phyloP scores from a whole-genome alignment of 768 basidiomycete genomes.

The Pleurotus salmoneostramineus region DNA sequence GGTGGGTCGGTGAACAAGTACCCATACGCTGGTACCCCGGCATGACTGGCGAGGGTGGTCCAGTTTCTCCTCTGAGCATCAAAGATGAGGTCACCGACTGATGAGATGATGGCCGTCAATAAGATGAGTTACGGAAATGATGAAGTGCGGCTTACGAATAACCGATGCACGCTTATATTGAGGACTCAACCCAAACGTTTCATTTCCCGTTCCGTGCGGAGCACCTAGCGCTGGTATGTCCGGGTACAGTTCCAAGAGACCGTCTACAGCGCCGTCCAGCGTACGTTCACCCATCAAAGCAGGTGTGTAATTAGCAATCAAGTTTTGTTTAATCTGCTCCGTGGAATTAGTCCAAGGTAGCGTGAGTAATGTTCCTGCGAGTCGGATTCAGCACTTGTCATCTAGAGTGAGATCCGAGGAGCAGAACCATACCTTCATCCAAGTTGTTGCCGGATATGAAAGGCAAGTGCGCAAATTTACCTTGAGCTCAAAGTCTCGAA shows the following conservation, averaged over 20 bases:
- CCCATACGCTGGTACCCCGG: conserved; percentile 27
- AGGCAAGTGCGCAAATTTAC: conserved; percentile 28
- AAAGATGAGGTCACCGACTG: conserved; percentile 30
- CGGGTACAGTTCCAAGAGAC: conserved; percentile 35
- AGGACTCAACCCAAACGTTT: conserved; percentile 37
- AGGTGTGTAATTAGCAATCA: conserved; percentile 21
- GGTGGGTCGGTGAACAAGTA: conserved; percentile 35
- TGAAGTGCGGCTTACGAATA: conserved; percentile 13
- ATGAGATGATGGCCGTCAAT: background rate
- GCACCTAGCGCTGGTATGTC: conserved; percentile 36
- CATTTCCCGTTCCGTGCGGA: conserved; percentile 39
- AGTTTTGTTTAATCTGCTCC: conserved; percentile 12
- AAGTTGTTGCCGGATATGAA: conserved; percentile 41
- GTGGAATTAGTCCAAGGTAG: conserved; percentile 18
- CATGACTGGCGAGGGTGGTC: conserved; percentile 26
- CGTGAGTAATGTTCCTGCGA: conserved; percentile 28
- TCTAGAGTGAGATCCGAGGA: background rate
- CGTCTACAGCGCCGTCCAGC: conserved; percentile 14
- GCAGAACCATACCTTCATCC: conserved; percentile 38
- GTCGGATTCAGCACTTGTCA: too few relatives aligned
- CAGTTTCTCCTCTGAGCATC: conserved; percentile 28
- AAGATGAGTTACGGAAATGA: background rate
- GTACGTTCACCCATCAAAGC: conserved; percentile 16
- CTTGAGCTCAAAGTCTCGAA: conserved; percentile 24
- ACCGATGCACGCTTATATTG: conserved; percentile 35